Base-by-base conservation (phyloP, 78 protist species). In the Neovahlkampfia damariscottae region DNA sequence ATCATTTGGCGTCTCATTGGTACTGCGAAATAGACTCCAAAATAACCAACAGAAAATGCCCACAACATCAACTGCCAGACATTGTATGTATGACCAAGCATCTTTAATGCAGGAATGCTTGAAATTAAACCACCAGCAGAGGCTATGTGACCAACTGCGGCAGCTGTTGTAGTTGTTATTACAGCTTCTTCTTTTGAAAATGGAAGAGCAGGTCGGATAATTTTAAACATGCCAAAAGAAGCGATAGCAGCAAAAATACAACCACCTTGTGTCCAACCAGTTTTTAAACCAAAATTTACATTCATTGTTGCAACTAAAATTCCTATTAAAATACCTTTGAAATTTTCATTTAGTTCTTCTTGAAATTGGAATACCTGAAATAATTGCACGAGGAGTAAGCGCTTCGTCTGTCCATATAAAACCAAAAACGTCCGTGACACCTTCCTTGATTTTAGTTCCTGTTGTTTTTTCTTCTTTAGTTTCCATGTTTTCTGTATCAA, bases 1-100 rank as follows among this genome's bases (percentile, higher is more conserved):
- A 89, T 87, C 10, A 82, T 84, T 40, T 89, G 89, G 19, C 73
- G 78, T 6, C 93, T 41, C n/a, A 89, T 79, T 5, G 93, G 93
- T 31, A 89, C 93, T 1, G 93, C 90, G 68, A 89, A 79, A 71
- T 86, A 89, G 5, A 84, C 81, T 28, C 93, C 93, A 84, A 89
- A 87, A 38, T 78, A 85, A 2, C 85, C 84, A 72, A 89, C 62
- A 19, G 87, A 59, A 4, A 88, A 41, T 8, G 89, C 27, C 91
- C 91, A 87, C 0, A 86, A 72, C 4, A 19, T 1, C 7, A 29
- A 9, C 27, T 67, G 80, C 62, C 62, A 50, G 19, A 50, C 19
- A n/a, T 19, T 19, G 19, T 50, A 50, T 19, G 19, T 19, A 19
- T 50, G 62, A n/a, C 62, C 62, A 19, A 50, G 19, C 62, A 50